These are phyloP conservation scores for Lactarius sp. DNA, from an alignment of 768 basidiomycete genomes.

Conservation along the genomic window DNA sequence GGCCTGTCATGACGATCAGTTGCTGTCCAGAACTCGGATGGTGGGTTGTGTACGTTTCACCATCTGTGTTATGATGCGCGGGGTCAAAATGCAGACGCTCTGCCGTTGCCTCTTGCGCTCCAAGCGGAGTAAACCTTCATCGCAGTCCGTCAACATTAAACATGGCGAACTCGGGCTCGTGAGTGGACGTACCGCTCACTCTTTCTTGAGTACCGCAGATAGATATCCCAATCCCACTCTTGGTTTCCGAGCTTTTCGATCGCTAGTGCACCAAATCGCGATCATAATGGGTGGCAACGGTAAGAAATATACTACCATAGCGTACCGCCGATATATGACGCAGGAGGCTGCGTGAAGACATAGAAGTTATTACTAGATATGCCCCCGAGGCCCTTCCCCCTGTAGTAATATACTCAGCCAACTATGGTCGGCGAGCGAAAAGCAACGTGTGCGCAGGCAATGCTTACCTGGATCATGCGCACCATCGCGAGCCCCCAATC, in stretches of 20 bases:
- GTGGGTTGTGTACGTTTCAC: background rate
- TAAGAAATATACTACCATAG: too few species aligned
- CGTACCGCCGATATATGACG: conserved; percentile 25
- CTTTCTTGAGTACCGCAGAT: conserved; percentile 25
- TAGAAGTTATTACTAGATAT: conserved; percentile 24
- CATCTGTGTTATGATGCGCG: conserved; percentile 13
- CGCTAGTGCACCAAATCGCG: conserved; percentile 9
- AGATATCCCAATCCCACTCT: conserved; percentile 31
- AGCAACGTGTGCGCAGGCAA: background rate
- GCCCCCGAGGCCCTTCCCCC: conserved; percentile 28
- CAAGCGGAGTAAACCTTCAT: conserved; percentile 9
- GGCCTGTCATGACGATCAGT: background rate
- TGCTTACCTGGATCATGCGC: conserved; percentile 22
- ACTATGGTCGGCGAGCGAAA: background rate
- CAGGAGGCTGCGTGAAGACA: conserved; percentile 24
- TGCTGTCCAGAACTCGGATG: background rate
- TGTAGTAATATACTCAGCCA: background rate
- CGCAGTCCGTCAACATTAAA: background rate
- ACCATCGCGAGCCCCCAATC: conserved; percentile 27
- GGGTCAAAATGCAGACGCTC: conserved; percentile 11
- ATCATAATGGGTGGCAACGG: too few species aligned
- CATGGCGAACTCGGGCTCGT: background rate
- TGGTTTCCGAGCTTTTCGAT: conserved; percentile 29
- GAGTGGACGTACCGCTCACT: conserved; percentile 14
- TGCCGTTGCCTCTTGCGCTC: background rate